phyloP scores from a whole-genome alignment of 1,284 basidiomycete species.

The Leccinum subfulvum region DNA sequence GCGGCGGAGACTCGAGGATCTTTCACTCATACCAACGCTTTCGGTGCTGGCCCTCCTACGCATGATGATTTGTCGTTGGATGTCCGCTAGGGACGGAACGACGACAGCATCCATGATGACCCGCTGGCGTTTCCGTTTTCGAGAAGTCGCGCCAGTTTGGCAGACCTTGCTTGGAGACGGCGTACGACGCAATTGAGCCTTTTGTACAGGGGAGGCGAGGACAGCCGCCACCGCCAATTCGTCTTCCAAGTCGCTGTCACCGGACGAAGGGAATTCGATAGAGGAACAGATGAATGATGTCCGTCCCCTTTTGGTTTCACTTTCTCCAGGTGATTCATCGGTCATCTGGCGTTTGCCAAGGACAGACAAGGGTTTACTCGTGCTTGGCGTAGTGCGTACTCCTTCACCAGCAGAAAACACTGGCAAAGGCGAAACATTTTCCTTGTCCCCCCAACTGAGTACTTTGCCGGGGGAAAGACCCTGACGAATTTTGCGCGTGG shows the following conservation, averaged over 20 bases:
- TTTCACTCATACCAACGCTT: not conserved
- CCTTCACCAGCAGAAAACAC: constrained; percentile 37
- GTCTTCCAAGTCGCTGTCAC: constrained; percentile 29
- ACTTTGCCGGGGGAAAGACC: constrained; percentile 32
- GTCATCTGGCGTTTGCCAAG: constrained; percentile 42
- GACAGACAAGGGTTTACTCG: constrained; percentile 25
- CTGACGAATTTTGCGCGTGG: constrained; percentile 10
- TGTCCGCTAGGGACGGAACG: constrained; percentile 41
- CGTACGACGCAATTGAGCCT: constrained; percentile 1
- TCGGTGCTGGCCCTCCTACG: constrained; percentile 27
- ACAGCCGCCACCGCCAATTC: constrained; percentile 29
- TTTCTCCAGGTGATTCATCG: constrained; percentile 31
- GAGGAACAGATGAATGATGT: constrained; percentile 33
- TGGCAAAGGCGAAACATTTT: constrained; percentile 42
- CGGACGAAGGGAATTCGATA: constrained; percentile 19
- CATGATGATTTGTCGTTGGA: constrained; percentile 23
- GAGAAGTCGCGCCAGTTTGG: constrained; percentile 8
- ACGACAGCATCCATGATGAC: constrained; percentile 55
- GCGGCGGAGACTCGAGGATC: constrained; percentile 25
- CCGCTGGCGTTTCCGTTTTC: constrained; percentile 46
- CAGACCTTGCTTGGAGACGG: constrained; percentile 6
- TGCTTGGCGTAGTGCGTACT: constrained; percentile 30
- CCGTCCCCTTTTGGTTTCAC: constrained; percentile 35
- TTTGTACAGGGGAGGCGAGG: constrained; percentile 25
- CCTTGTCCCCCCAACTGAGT: constrained; percentile 40